Conservation (phyloP, 75 land plant genomes). For the Pinus tabuliformis region DNA sequence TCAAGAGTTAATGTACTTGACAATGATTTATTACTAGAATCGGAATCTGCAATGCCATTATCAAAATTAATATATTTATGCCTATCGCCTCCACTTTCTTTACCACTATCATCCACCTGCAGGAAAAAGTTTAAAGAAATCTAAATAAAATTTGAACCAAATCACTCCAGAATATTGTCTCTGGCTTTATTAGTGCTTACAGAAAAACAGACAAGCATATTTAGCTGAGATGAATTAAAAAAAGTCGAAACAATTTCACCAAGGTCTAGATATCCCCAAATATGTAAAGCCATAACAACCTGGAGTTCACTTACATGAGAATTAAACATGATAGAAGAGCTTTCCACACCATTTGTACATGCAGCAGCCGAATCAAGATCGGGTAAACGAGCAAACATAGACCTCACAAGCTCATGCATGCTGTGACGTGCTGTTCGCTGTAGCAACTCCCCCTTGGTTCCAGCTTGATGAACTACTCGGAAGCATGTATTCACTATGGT, state of each 20-base stretch:
- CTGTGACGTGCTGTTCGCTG: conserved; percentile 71
- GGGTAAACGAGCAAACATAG: conserved; percentile 65
- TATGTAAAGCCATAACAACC: neutral
- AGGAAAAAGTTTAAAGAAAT: neutral
- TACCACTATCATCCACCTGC: conserved; percentile 3
- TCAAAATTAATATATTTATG: neutral
- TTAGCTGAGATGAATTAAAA: neutral
- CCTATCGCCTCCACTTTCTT: neutral
- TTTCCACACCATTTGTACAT: neutral
- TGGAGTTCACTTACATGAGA: conserved; percentile 11
- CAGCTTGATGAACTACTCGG: conserved; percentile 90
- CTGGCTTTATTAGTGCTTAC: neutral
- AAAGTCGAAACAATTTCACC: neutral
- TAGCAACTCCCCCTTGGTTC: conserved; percentile 71
- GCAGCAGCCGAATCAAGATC: conserved; percentile 39
- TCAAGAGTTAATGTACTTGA: neutral
- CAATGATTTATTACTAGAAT: neutral
- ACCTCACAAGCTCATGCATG: conserved; percentile 92
- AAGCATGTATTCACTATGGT: conserved; percentile 85
- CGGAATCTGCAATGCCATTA: conserved; percentile 1
- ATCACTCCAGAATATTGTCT: neutral
- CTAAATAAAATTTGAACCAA: neutral
- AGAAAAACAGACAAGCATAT: neutral
- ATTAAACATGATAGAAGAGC: neutral
- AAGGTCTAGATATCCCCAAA: neutral